Evolutionary conservation across 2,329 filamentous ascomycete genomes (phyloP), one percentile per base, ranked within the genome.

Genomic region (Plenodomus biglobosus): DNA sequence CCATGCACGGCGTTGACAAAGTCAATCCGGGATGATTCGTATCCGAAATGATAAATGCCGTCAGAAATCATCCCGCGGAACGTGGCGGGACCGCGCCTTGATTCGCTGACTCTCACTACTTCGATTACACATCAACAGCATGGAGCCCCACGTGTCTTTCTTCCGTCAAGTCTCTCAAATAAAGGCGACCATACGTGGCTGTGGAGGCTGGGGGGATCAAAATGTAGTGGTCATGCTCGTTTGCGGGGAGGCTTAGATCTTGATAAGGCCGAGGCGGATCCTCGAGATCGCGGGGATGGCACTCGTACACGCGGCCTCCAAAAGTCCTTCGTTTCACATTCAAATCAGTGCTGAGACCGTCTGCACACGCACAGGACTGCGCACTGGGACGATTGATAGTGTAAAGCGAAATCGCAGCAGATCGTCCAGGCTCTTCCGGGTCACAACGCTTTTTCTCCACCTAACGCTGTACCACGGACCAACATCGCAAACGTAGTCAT

Each of bases 201-300:
- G 51, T 56, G 55, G 53, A 55, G 53, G 55, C 55, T 55, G 43
- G 39, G 47, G 11, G 17, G 18, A 16, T 15, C n/a, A 38, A 35
- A 35, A 40, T 46, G 45, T 32, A 18, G 27, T 45, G 44, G 54
- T 55, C 49, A 44, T 48, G 18, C 37, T 49, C 38, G 35, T 18
- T 38, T 46, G 46, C 37, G 39, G 48, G 41, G 52, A 32, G 27
- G 27, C 27, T 32, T 32, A 15, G 6, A 32, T 10, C 8, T 11
- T 8, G 27, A 32, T 32, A 32, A 32, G 27, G 11, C 27, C 27
- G 27, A 32, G 27, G 27, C 13, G 13, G 27, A 32, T 32, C 27
- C 27, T 32, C 27, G 13, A 32, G 8, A 32, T 32, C 27, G 27
- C 27, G 27, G 27, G 8, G 13, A 11, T 32, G 27, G 6, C 6